Evolutionary conservation across 2,329 filamentous ascomycete species (phyloP).

Genomic region (Colletotrichum trifolii): DNA sequence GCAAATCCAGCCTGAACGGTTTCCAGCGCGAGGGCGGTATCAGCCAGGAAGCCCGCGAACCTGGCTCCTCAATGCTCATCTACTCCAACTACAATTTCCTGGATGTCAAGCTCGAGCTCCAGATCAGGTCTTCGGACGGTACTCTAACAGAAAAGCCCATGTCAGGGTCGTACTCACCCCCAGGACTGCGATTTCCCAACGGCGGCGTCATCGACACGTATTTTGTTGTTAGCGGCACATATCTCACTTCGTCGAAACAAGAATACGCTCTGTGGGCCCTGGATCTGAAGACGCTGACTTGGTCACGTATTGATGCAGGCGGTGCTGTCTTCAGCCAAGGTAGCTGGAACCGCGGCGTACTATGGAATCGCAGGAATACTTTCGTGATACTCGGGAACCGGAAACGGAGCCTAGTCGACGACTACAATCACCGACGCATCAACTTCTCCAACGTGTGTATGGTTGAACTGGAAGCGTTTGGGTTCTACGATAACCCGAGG

Average conservation of each 20-base stretch:
- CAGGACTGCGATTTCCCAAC: conserved; percentile 93
- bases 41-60: conserved; percentile 65
- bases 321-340: conserved; percentile 95
- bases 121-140: conserved; percentile 87
- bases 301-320: conserved; percentile 95
- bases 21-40: conserved; percentile 58
- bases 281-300: conserved; percentile 87
- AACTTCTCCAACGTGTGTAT: conserved; percentile 98
- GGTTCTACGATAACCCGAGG: conserved; percentile 94
- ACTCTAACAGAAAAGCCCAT: conserved; percentile 88
- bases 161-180: conserved; percentile 87
- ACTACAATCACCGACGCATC: conserved; percentile 97
- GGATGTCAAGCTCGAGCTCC: conserved; percentile 94
- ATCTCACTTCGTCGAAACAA: conserved; percentile 96
- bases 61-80: conserved; percentile 85
- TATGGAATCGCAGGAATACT: conserved; percentile 93
- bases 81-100: conserved; percentile 99
- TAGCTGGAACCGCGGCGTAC: conserved; percentile 94
- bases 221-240: conserved; percentile 97
- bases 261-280: conserved; percentile 98
- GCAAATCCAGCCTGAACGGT: conserved; percentile 62
- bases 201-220: conserved; percentile 95
- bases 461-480: conserved; percentile 96
- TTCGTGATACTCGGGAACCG: conserved; percentile 96
- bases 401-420: conserved; percentile 92